These are phyloP conservation scores for Lojkania enalia DNA, from an alignment of 2,329 filamentous ascomycete genomes.

Conservation along the genomic window DNA sequence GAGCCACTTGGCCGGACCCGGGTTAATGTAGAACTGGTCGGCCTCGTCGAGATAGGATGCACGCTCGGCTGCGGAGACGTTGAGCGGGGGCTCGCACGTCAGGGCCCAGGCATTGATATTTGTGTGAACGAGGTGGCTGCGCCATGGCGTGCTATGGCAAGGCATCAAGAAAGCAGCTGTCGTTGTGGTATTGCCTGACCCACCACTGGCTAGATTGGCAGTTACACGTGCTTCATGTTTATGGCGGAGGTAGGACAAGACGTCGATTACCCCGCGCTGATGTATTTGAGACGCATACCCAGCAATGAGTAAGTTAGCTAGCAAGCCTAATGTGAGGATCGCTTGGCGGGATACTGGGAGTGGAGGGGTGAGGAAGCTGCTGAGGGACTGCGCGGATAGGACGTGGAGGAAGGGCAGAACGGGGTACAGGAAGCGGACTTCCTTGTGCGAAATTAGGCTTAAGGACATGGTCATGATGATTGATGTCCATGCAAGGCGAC, in stretches of 20 bases:
- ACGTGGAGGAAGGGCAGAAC: constrained; percentile 85
- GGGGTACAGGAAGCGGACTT: constrained; percentile 95
- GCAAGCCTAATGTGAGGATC: constrained; percentile 58
- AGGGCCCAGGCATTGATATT: constrained; percentile 79
- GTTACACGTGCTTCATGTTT: constrained; percentile 62
- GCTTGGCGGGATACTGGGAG: constrained; percentile 49
- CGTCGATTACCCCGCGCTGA: constrained; percentile 73
- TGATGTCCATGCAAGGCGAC: constrained; percentile 45
- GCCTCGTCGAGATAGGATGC: constrained; percentile 81
- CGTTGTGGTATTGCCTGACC: constrained; percentile 34
- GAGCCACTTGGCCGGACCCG: constrained; percentile 49
- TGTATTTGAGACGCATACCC: constrained; percentile 76
- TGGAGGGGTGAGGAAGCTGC: constrained; percentile 62
- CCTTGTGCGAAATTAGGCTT: constrained; percentile 88
- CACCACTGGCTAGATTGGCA: constrained; percentile 56
- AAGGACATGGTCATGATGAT: constrained; percentile 66
- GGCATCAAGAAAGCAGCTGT: constrained; percentile 84
- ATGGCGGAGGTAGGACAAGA: constrained; percentile 73
- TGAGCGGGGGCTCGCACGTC: constrained; percentile 85
- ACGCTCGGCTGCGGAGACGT: constrained; percentile 65
- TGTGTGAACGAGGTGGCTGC: constrained; percentile 79
- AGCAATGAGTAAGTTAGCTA: constrained; percentile 70
- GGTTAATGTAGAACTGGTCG: constrained; percentile 80
- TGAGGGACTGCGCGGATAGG: constrained; percentile 69
- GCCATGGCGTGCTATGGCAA: constrained; percentile 95